Evolutionary conservation across 768 basidiomycete genomes (phyloP).

Genomic region (Boletus bicolor): DNA sequence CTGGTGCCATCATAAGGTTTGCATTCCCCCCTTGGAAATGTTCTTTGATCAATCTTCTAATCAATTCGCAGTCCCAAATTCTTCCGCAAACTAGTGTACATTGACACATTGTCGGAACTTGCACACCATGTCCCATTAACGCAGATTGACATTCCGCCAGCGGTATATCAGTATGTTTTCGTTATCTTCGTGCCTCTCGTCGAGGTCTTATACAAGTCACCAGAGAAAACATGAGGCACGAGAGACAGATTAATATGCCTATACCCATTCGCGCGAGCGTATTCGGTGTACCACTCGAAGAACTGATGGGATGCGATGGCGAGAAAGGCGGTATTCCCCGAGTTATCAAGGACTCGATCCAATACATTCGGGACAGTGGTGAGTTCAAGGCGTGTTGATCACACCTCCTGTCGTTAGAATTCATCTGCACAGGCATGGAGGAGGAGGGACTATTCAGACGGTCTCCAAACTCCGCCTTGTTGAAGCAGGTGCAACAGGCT

Average conservation of each 20-base stretch:
- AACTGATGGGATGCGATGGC: constrained; percentile 79
- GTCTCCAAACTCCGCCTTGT: constrained; percentile 67
- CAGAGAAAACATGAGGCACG: constrained; percentile 79
- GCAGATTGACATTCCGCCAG: constrained; percentile 81
- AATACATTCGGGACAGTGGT: constrained; percentile 64
- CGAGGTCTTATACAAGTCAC: background rate
- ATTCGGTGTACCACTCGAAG: constrained; percentile 80
- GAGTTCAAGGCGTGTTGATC: background rate
- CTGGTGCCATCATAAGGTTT: constrained; percentile 85
- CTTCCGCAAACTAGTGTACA: constrained; percentile 79
- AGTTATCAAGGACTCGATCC: constrained; percentile 72
- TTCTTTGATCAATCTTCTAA: background rate
- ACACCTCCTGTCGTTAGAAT: background rate
- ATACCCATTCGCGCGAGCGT: constrained; percentile 56
- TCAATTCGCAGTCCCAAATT: constrained; percentile 73
- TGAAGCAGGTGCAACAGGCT: constrained; percentile 75
- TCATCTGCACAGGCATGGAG: constrained; percentile 42
- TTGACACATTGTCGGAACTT: constrained; percentile 73
- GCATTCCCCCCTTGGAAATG: background rate
- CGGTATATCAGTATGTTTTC: constrained; percentile 70
- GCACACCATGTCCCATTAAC: constrained; percentile 78
- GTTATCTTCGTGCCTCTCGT: background rate
- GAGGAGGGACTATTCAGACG: constrained; percentile 82
- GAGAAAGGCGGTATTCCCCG: constrained; percentile 82
- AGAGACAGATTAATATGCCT: constrained; percentile 66